Evolutionary conservation across 345 rosid species (phyloP).

Genomic region (Boechera divaricarpa): DNA sequence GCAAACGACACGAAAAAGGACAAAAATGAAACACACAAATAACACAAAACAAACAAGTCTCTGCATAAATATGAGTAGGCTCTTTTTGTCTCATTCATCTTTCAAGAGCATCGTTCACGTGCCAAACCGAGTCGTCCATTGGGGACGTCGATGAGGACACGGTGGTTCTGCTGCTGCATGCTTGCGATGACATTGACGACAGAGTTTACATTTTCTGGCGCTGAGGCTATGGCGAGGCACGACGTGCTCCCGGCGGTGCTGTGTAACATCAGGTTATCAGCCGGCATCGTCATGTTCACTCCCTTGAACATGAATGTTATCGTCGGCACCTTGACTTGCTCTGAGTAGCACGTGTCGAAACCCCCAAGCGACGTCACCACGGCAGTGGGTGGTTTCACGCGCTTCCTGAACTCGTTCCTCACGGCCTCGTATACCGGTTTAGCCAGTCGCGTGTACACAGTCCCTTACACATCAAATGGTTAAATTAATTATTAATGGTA

Average conservation of each 20-base stretch:
- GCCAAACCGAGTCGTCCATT: constrained; percentile 82
- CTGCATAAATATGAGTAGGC: constrained; percentile 34
- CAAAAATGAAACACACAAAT: constrained; percentile 37
- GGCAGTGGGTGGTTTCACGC: constrained; percentile 52
- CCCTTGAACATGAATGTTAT: constrained; percentile 84
- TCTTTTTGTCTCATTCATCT: constrained; percentile 40
- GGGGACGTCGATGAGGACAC: constrained; percentile 77
- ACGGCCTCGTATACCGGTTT: constrained; percentile 75
- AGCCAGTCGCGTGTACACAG: constrained; percentile 73
- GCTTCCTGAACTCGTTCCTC: constrained; percentile 71
- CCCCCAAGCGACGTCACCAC: constrained; percentile 75
- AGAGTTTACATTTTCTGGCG: constrained; percentile 84
- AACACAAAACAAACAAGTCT: constrained; percentile 41
- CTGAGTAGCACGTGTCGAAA: constrained; percentile 88
- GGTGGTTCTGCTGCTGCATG: constrained; percentile 96
- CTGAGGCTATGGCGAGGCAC: constrained; percentile 81
- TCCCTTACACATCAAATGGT: constrained; percentile 51
- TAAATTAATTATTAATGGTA: not conserved
- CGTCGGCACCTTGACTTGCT: constrained; percentile 64
- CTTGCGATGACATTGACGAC: constrained; percentile 87
- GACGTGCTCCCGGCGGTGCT: constrained; percentile 78
- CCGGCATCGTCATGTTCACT: constrained; percentile 80
- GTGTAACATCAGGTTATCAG: constrained; percentile 78
- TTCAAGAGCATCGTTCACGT: constrained; percentile 72
- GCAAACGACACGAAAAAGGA: constrained; percentile 23